Evolutionary conservation across 2,329 filamentous ascomycete species (phyloP), one percentile per base, ranked within the genome.

Genomic region (Blastomyces emzantsi): DNA sequence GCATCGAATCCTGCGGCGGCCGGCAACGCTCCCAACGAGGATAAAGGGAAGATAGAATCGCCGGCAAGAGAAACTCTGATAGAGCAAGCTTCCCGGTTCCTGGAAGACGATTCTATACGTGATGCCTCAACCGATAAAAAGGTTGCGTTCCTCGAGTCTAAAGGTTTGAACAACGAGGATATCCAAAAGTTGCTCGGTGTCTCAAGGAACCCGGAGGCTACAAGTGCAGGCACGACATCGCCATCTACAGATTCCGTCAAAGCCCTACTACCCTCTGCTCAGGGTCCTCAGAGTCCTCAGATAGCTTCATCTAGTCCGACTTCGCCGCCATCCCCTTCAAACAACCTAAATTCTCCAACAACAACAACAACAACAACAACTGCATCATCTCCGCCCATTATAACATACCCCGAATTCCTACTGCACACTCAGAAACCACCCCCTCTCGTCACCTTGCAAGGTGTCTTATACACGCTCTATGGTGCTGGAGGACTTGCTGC

Each of bases 81-180:
- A 45, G 85, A 90, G 19, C 85, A 91, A 71, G 91, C 92, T 36
- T 82, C 83, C 54, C 84, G 81, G 62, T 97, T 96, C 72, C 82
- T 97, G 3, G 80, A 89, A 60, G 88, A 95, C 65, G 85, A 89
- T 8, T 80, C 82, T 25, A 89, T 96, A 64, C 85, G 83, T 64
- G 79, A 87, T 74, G 85, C 88, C 43, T 81, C 88, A 0, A 81
- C 82, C 55, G 87, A 90, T 63, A 87, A 86, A 75, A 96, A 96
- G 78, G 79, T 83, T 25, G 83, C 84, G 8, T 96, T 96, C 69
- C 78, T 97, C 1, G 82, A 87, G 70, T 85, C 84, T 60, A 97
- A 97, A 74, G 90, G 90, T 3, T 78, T 96, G 8, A 78, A 77
- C 3, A 78, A 83, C 4, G 80, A 82, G 41, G 86, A 93, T 66